These are phyloP conservation scores for Eucalyptus cladocalyx DNA, from an alignment of 345 rosid species.

Conservation along the genomic window DNA sequence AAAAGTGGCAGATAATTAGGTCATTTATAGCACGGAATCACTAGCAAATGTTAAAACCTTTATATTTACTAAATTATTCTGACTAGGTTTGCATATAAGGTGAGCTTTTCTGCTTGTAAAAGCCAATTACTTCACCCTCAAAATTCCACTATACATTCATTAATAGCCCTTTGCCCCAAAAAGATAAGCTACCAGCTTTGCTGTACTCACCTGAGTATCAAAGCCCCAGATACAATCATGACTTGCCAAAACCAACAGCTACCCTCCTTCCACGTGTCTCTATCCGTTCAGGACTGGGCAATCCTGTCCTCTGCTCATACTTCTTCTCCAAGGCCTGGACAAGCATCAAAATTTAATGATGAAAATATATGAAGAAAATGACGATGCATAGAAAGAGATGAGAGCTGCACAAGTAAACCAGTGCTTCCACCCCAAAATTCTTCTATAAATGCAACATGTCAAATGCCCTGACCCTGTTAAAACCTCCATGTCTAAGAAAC, in stretches of 20 bases:
- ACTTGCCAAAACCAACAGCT: conserved; percentile 81
- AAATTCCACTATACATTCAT: not conserved
- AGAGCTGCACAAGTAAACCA: not conserved
- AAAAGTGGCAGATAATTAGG: not conserved
- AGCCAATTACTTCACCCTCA: not conserved
- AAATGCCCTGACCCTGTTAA: not conserved
- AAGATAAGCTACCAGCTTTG: not conserved
- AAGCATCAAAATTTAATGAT: not conserved
- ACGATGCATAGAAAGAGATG: not conserved
- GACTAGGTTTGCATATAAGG: not conserved
- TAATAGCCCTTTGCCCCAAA: not conserved
- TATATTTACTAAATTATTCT: not conserved
- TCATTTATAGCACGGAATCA: not conserved
- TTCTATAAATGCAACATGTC: not conserved
- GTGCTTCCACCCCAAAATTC: not conserved
- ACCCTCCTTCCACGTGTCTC: conserved; percentile 42
- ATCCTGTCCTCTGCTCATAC: conserved; percentile 67
- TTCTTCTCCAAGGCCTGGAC: conserved; percentile 73
- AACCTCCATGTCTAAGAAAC: not conserved
- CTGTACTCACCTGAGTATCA: not conserved
- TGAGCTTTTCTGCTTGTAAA: not conserved
- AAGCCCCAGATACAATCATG: conserved; percentile 12
- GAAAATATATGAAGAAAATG: not conserved
- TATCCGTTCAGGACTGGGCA: conserved; percentile 67
- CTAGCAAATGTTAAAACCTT: not conserved